These are phyloP conservation scores for Amphirosellinia nigrospora DNA, from an alignment of 495 filamentous ascomycete genomes.

Conservation along the genomic window DNA sequence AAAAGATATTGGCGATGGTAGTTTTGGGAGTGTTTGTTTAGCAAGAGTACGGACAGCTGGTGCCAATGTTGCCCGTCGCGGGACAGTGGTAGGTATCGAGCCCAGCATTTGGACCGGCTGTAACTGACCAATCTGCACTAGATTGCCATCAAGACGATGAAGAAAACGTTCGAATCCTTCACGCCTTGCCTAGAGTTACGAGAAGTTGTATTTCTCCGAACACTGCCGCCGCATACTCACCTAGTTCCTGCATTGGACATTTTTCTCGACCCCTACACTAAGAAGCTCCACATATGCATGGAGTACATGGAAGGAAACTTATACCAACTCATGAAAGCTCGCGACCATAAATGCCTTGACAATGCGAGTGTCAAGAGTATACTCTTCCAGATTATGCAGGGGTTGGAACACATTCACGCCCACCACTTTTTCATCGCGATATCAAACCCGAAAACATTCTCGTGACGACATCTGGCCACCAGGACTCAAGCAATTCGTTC, in stretches of 20 bases:
- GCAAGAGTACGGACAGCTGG: slow-evolving; percentile 90
- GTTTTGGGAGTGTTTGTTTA: slow-evolving; percentile 94
- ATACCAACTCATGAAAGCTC: slow-evolving; percentile 98
- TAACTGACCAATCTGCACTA: slow-evolving; percentile 49
- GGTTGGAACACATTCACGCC: slow-evolving; percentile 95
- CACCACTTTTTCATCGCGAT: slow-evolving; percentile 98
- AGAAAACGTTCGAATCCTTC: slow-evolving; percentile 97
- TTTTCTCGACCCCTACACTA: slow-evolving; percentile 94
- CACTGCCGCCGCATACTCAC: slow-evolving; percentile 85
- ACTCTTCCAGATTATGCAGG: slow-evolving; percentile 93
- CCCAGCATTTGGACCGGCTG: not conserved
- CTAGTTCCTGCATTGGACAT: slow-evolving; percentile 97
- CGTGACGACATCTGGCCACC: slow-evolving; percentile 86
- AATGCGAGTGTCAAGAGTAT: slow-evolving; percentile 95
- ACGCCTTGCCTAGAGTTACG: slow-evolving; percentile 86
- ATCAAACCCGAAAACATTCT: slow-evolving; percentile 99
- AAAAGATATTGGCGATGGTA: slow-evolving; percentile 98
- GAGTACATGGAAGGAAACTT: slow-evolving; percentile 99
- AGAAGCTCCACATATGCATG: slow-evolving; percentile 97
- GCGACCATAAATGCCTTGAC: slow-evolving; percentile 93
- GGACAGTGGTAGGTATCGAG: slow-evolving; percentile 78
- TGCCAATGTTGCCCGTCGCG: slow-evolving; percentile 83
- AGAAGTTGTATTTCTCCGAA: slow-evolving; percentile 94
- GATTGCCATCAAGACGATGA: slow-evolving; percentile 99
- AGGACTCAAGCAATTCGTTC: slow-evolving; percentile 80